Evolutionary conservation across 1,284 basidiomycete genomes (phyloP).

Genomic region (Leccinum subrobustum): DNA sequence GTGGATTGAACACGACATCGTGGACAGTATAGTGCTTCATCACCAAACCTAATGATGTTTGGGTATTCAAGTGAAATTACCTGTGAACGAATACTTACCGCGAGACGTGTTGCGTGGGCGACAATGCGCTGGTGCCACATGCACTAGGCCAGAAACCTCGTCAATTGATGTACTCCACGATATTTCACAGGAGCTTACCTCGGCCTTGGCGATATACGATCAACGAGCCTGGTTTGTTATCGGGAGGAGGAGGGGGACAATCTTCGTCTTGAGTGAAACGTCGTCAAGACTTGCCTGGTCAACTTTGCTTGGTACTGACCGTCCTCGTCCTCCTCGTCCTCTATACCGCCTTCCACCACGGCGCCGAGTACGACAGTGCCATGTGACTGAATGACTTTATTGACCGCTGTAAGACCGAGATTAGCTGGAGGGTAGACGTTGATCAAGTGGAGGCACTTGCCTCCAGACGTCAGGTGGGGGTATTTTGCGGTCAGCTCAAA

Average conservation of each 20-base stretch:
- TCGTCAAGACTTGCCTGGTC: not conserved
- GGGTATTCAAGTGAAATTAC: not conserved
- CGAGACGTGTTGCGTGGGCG: slow-evolving; percentile 17
- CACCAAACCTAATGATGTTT: slow-evolving; percentile 15
- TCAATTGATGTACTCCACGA: not conserved
- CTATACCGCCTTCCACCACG: slow-evolving; percentile 37
- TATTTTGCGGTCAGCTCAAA: slow-evolving; percentile 28
- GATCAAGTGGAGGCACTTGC: slow-evolving; percentile 17
- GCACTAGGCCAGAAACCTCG: slow-evolving; percentile 17
- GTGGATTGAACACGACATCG: slow-evolving; percentile 36
- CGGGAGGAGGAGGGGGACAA: slow-evolving; percentile 31
- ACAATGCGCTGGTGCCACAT: slow-evolving; percentile 25
- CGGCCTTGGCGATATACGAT: slow-evolving; percentile 33
- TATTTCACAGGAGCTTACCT: slow-evolving; percentile 14
- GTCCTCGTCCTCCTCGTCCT: slow-evolving; percentile 36
- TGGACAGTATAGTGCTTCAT: slow-evolving; percentile 33
- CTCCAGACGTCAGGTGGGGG: slow-evolving; percentile 32
- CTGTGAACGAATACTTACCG: slow-evolving; percentile 14
- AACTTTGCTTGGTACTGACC: slow-evolving; percentile 15
- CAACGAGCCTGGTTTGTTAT: slow-evolving; percentile 42
- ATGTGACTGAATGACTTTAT: slow-evolving; percentile 40
- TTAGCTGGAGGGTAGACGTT: slow-evolving; percentile 10
- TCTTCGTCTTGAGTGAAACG: slow-evolving; percentile 2
- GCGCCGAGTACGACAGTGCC: slow-evolving; percentile 37
- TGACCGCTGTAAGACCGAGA: slow-evolving; percentile 36